phyloP scores from a whole-genome alignment of 352 stramenopile genomes.

The Labyrinthula sp. region DNA sequence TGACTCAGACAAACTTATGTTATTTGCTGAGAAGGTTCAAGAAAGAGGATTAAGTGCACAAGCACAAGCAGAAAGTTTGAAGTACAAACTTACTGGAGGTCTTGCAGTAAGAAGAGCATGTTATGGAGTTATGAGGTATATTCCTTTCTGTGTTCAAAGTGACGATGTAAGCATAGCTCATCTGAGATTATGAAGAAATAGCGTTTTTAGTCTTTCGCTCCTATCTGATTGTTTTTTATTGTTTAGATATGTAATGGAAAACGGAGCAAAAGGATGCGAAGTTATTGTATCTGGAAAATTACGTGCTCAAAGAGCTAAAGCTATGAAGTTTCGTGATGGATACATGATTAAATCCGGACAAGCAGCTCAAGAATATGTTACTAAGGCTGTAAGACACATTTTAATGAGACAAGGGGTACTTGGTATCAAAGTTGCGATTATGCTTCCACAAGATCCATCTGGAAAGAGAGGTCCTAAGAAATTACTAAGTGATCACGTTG shows the following conservation, averaged over 20 bases:
- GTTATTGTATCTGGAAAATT: slow-evolving; percentile 98
- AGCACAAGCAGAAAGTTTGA: slow-evolving; percentile 92
- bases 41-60: slow-evolving; percentile 95
- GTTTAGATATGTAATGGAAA: slow-evolving; percentile 99
- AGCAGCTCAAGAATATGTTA: slow-evolving; percentile 89
- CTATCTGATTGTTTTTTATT: too few species aligned
- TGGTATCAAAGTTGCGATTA: slow-evolving; percentile 97
- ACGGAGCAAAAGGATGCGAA: slow-evolving; percentile 91
- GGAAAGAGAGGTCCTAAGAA: slow-evolving; percentile 89
- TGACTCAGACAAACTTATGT: slow-evolving; percentile 72
- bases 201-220: too few species aligned
- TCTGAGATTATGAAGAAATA: too few species aligned
- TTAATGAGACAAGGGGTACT: slow-evolving; percentile 97
- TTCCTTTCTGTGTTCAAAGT: too few species aligned
- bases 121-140: slow-evolving; percentile 95
- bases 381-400: slow-evolving; percentile 90
- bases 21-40: slow-evolving; percentile 93
- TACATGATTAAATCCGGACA: slow-evolving; percentile 99
- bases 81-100: slow-evolving; percentile 95
- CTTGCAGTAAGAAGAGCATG: slow-evolving; percentile 90
- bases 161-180: too few species aligned
- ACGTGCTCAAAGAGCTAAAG: slow-evolving; percentile 93
- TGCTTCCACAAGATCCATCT: slow-evolving; percentile 91
- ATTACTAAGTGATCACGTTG: slow-evolving; percentile 91
- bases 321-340: slow-evolving; percentile 99